Base-by-base conservation (phyloP, 257 asterid species). In the Fraxinus americana region DNA sequence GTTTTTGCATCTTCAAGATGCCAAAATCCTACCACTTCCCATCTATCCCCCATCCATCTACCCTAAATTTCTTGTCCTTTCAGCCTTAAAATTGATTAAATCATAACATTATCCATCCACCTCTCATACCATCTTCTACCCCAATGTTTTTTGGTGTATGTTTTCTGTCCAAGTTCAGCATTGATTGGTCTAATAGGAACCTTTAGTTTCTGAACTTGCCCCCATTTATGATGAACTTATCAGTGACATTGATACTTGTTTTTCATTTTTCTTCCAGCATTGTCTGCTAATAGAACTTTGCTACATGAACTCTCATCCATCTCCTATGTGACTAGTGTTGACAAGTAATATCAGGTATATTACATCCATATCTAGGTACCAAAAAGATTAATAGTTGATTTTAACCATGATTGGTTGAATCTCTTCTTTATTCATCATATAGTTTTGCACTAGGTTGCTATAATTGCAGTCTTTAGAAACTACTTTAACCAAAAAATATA, bases 361-460 rank as follows among this genome's bases (percentile, higher is more conserved):
- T 23, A 61, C 68, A 9, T 61, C 14, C 32, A 61, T 61, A 61
- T 6, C 2, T 7, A 61, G 68, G 10, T 7, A 3, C 68, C 8
- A 61, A 23, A 61, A 23, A 7, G 4, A 61, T 61, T 10, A 61
- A 2, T 23, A 61, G 32, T 61, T 25, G 11, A 57, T 57, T 57
- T n/a, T 1, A 57, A n/a, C 29, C 25, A 21, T 21, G 25, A 57
- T 57, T 57, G 2, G 27, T 57, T n/a, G 25, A 57, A 2, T 61
- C 68, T 61, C 17, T 61, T 61, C 32, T 61, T 61, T 61, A 61
- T 61, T 61, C 68, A 9, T 61, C 68, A 61, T 8, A 23, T 0
- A 8, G 45, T 45, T 35, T 39, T 73, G 39, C 43, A 36, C 77
- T 63, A 38, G 70, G 41, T 34, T 71, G 69, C 65, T 16, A 52